These are phyloP conservation scores for Pisolithus thermaeus DNA, from an alignment of 1,284 basidiomycete genomes.

Conservation along the genomic window DNA sequence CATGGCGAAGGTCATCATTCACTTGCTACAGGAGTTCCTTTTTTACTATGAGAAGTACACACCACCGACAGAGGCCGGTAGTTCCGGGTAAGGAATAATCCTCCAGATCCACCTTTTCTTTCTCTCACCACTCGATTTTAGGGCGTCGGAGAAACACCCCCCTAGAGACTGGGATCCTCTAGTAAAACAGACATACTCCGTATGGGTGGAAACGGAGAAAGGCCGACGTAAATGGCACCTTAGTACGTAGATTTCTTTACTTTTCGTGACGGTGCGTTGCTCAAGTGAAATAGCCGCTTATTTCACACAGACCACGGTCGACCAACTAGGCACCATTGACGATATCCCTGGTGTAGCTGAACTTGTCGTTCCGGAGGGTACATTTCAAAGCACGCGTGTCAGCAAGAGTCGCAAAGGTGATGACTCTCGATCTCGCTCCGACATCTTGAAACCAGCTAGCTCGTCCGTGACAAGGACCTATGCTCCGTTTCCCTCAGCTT, in stretches of 20 bases:
- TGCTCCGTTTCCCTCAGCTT: conserved; percentile 48
- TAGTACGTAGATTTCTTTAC: conserved; percentile 39
- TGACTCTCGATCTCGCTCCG: conserved; percentile 20
- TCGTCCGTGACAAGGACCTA: conserved; percentile 41
- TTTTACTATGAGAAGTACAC: conserved; percentile 75
- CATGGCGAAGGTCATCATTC: conserved; percentile 2
- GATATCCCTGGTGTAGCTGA: conserved; percentile 48
- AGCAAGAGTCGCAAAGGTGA: conserved; percentile 40
- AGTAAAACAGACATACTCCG: conserved; percentile 76
- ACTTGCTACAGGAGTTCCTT: conserved; percentile 57
- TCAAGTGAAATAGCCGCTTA: conserved; percentile 53
- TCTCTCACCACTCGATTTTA: conserved; percentile 17
- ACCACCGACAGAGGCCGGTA: conserved; percentile 37
- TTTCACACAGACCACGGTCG: conserved; percentile 67
- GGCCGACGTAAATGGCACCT: conserved; percentile 74
- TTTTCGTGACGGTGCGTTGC: conserved; percentile 5
- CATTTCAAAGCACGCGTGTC: conserved; percentile 59
- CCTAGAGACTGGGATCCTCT: conserved; percentile 63
- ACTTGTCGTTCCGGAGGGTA: conserved; percentile 50
- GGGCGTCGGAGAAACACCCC: conserved; percentile 37
- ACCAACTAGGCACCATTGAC: conserved; percentile 60
- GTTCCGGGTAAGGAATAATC: conserved; percentile 33
- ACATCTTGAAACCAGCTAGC: conserved; percentile 23
- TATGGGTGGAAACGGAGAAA: conserved; percentile 58
- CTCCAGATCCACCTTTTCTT: background rate